A percentile compares a stretch with the other conserved stretches of the same genome.
phyloP scores from a whole-genome alignment of 208 protist genomes.

The Leishmania tarentolae region DNA sequence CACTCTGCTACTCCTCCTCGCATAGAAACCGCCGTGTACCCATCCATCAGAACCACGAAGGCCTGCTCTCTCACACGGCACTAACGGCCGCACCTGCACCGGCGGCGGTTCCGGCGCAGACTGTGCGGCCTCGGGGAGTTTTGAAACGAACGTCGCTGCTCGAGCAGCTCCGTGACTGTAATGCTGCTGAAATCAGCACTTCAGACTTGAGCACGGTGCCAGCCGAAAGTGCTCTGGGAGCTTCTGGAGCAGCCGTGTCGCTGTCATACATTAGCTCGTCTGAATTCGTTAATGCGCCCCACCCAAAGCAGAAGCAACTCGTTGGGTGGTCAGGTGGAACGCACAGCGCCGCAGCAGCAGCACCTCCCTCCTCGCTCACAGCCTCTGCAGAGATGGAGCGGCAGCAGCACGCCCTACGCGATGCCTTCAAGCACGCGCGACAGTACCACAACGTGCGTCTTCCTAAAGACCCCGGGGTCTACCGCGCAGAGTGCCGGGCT shows the following conservation, averaged over 20 bases:
- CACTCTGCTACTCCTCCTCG: conserved; percentile 3
- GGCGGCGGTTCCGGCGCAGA: background rate
- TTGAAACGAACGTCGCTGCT: conserved; percentile 19
- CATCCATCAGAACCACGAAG: background rate
- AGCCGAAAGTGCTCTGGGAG: background rate
- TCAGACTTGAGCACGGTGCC: background rate
- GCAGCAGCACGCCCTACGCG: conserved; percentile 27
- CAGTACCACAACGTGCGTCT: conserved; percentile 52
- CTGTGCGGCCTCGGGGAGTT: background rate
- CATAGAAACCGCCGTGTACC: background rate
- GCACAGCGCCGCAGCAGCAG: conserved; percentile 6
- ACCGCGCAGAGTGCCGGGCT: conserved; percentile 50
- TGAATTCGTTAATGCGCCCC: background rate
- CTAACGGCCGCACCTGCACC: background rate
- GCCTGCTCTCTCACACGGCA: background rate
- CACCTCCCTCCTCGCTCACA: background rate
- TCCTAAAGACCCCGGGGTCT: conserved; percentile 51
- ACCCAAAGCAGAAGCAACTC: background rate
- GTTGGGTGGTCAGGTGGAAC: background rate
- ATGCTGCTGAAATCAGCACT: background rate
- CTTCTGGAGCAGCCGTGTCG: background rate
- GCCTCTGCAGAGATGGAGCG: background rate
- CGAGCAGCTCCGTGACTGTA: conserved; percentile 12
- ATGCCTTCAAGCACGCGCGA: conserved; percentile 34
- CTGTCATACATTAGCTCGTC: background rate